Percentiles rank a stretch among this genome's conserved stretches.
Conservation (phyloP, 2,329 filamentous ascomycete genomes). For the Fusarium irregulare region DNA sequence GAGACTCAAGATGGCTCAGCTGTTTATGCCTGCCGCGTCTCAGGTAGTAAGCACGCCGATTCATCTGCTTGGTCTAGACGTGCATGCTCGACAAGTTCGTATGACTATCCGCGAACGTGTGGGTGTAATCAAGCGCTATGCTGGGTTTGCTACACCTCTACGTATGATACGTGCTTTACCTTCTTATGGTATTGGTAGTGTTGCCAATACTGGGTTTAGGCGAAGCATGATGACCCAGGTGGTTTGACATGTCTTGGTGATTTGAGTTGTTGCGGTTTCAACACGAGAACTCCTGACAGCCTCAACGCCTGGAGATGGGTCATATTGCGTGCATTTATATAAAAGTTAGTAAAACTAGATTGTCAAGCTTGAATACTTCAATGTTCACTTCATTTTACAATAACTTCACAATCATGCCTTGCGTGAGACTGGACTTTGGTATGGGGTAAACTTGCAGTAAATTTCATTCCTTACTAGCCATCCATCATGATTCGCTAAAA, state of each 20-base stretch:
- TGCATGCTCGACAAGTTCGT: conserved; percentile 31
- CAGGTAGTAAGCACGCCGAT: conserved; percentile 43
- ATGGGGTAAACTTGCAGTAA: neutral
- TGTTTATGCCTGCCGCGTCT: conserved; percentile 40
- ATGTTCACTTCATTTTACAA: too few species aligned
- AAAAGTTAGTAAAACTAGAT: neutral
- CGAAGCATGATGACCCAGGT: conserved; percentile 34
- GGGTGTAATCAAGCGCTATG: conserved; percentile 21
- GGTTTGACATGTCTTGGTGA: conserved; percentile 2
- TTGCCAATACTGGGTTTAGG: conserved; percentile 42
- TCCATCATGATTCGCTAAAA: conserved; percentile 24
- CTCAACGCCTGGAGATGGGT: conserved; percentile 28
- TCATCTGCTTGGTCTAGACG: conserved; percentile 41
- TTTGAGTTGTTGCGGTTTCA: conserved; percentile 24
- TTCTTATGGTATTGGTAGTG: conserved; percentile 40
- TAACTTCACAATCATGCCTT: neutral
- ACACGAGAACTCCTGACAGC: conserved; percentile 29
- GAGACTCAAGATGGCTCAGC: conserved; percentile 41
- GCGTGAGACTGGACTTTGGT: neutral
- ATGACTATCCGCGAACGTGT: conserved; percentile 36
- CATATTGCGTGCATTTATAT: conserved; percentile 1
- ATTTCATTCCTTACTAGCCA: conserved; percentile 1
- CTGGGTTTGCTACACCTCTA: conserved; percentile 38
- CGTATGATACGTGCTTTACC: conserved; percentile 41
- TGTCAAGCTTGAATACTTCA: neutral